Conservation (phyloP, 257 asterid species). For the Solanum etuberosum region DNA sequence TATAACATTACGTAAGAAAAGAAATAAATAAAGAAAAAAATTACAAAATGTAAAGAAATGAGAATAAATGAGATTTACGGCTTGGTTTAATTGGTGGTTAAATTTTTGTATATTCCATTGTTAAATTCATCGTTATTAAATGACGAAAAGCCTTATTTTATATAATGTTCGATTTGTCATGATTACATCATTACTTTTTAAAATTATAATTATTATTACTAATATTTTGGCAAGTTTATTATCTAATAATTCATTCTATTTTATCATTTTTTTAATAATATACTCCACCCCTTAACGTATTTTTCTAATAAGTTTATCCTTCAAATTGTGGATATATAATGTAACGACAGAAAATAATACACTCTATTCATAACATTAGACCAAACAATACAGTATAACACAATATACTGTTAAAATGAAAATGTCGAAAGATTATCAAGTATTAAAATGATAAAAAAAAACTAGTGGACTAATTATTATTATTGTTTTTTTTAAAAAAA, state of each 20-base stretch:
- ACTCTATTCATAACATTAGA: not conserved
- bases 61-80: not conserved
- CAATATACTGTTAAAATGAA: not conserved
- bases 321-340: not conserved
- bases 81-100: not conserved
- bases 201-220: too few relatives aligned
- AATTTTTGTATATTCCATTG: not conserved
- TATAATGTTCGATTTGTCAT: not conserved
- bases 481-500: too few relatives aligned
- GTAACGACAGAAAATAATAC: not conserved
- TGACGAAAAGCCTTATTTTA: too few relatives aligned
- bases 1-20: not conserved
- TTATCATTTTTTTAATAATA: not conserved
- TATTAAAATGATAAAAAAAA: not conserved
- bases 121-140: too few relatives aligned
- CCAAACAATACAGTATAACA: not conserved
- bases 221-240: not conserved
- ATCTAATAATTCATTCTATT: not conserved
- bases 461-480: not conserved
- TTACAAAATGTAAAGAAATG: not conserved
- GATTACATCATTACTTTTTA: too few relatives aligned
- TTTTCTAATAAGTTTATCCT: not conserved
- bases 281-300: not conserved
- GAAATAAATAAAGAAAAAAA: not conserved
- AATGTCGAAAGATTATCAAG: not conserved